Percentiles rank a stretch among this genome's conserved stretches.
phyloP scores from a whole-genome alignment of 106 monocot species.

The Platanthera guangdongensis region DNA sequence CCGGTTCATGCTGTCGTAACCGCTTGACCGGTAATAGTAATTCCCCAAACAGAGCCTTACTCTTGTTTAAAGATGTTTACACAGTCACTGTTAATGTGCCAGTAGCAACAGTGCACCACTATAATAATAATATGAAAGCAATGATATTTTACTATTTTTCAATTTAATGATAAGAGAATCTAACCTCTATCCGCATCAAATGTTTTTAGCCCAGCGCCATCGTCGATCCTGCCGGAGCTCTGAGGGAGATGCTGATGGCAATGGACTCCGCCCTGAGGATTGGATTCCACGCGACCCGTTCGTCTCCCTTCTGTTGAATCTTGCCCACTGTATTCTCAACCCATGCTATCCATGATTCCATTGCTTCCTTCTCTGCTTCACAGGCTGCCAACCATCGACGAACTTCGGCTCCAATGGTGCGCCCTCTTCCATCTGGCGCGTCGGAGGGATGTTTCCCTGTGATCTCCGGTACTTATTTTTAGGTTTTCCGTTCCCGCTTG shows the following conservation, averaged over 20 bases:
- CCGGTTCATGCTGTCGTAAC: too few relatives aligned
- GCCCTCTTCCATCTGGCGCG: background rate
- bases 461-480: background rate
- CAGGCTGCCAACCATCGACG: background rate
- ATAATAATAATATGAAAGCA: too few relatives aligned
- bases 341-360: background rate
- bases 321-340: background rate
- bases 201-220: background rate
- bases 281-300: background rate
- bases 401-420: slow-evolving; percentile 7
- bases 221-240: background rate
- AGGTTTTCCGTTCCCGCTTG: background rate
- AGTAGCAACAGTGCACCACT: too few relatives aligned
- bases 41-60: too few relatives aligned
- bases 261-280: slow-evolving; percentile 6
- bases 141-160: too few relatives aligned
- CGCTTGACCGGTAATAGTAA: too few relatives aligned
- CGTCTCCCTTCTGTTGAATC: background rate
- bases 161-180: background rate
- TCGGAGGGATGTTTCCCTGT: background rate
- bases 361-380: background rate
- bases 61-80: too few relatives aligned
- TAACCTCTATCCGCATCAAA: background rate
- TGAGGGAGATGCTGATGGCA: background rate
- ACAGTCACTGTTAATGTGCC: too few relatives aligned